phyloP scores from a whole-genome alignment of 1,139 yeast genomes.

The Taiozyma sp. region DNA sequence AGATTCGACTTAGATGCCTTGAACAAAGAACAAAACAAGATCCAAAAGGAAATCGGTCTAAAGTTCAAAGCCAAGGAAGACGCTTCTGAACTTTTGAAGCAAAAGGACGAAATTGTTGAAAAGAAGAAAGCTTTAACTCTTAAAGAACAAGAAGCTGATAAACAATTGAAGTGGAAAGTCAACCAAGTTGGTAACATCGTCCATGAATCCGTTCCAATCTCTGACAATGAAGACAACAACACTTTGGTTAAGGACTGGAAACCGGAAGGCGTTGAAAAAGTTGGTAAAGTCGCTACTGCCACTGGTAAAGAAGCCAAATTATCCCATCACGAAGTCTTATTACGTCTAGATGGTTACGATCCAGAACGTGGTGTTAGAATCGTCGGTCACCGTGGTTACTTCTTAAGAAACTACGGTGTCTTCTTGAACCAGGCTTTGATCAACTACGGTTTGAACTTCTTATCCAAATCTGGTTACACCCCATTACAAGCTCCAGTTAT shows the following conservation, averaged over 20 bases:
- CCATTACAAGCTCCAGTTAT: slow-evolving; percentile 98
- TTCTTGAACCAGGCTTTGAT: slow-evolving; percentile 97
- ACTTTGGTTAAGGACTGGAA: slow-evolving; percentile 84
- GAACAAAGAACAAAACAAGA: slow-evolving; percentile 79
- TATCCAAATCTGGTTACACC: slow-evolving; percentile 72
- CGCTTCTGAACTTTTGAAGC: slow-evolving; percentile 72
- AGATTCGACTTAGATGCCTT: slow-evolving; percentile 89
- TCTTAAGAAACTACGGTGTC: slow-evolving; percentile 91
- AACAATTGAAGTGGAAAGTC: slow-evolving; percentile 68
- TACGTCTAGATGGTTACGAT: slow-evolving; percentile 95
- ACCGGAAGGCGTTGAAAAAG: slow-evolving; percentile 55
- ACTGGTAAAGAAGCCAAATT: slow-evolving; percentile 72
- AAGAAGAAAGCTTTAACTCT: slow-evolving; percentile 63
- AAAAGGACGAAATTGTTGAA: slow-evolving; percentile 68
- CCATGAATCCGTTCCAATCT: slow-evolving; percentile 83
- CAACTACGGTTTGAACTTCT: slow-evolving; percentile 87
- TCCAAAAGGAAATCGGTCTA: slow-evolving; percentile 89
- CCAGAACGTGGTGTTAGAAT: slow-evolving; percentile 98
- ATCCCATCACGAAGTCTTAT: slow-evolving; percentile 92
- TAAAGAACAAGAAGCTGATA: slow-evolving; percentile 76
- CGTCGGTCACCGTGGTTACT: slow-evolving; percentile 98
- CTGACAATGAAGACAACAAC: slow-evolving; percentile 86
- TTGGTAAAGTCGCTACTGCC: slow-evolving; percentile 61
- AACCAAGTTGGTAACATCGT: slow-evolving; percentile 90
- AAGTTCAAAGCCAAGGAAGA: slow-evolving; percentile 95